Percentiles rank a stretch among this genome's conserved stretches.
These are phyloP conservation scores for Aspergillus vadensis DNA, from an alignment of 2,329 filamentous ascomycete genomes.

Conservation along the genomic window DNA sequence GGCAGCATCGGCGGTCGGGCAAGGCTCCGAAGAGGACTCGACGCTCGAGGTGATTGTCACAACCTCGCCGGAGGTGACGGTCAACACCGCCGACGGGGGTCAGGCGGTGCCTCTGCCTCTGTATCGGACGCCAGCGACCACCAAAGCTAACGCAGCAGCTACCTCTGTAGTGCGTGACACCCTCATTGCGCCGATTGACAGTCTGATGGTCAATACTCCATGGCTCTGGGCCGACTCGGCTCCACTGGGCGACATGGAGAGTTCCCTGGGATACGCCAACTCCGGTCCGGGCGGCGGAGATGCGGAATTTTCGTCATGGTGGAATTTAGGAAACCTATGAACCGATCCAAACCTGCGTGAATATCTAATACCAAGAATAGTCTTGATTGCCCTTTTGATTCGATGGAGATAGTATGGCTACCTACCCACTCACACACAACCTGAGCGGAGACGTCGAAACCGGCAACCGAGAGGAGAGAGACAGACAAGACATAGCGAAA, in stretches of 20 bases:
- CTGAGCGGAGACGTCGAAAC: not conserved
- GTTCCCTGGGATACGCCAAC: conserved; percentile 29
- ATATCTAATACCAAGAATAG: not conserved
- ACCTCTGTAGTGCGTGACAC: conserved; percentile 22
- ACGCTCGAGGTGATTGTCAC: conserved; percentile 55
- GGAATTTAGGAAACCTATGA: conserved; percentile 38
- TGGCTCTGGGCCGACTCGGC: conserved; percentile 38
- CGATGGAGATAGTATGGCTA: not conserved
- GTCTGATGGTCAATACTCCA: conserved; percentile 39
- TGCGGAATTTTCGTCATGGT: conserved; percentile 38
- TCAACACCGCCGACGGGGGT: conserved; percentile 56
- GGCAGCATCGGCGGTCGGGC: conserved; percentile 29
- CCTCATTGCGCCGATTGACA: conserved; percentile 36
- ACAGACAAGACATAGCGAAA: too few species aligned
- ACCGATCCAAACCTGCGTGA: not conserved
- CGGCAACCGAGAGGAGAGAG: not conserved
- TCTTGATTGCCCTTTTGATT: not conserved
- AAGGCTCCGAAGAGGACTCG: conserved; percentile 22
- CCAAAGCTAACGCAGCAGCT: conserved; percentile 1
- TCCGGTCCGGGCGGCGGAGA: conserved; percentile 31
- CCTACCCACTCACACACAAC: too few species aligned
- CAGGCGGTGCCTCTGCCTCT: conserved; percentile 51
- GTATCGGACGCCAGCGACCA: conserved; percentile 10
- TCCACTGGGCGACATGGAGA: conserved; percentile 37
- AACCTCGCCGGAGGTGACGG: conserved; percentile 54